Percentiles rank a stretch among this genome's conserved stretches.
These are phyloP conservation scores for Floccularia luteovirens DNA, from an alignment of 768 basidiomycete genomes.

Conservation along the genomic window DNA sequence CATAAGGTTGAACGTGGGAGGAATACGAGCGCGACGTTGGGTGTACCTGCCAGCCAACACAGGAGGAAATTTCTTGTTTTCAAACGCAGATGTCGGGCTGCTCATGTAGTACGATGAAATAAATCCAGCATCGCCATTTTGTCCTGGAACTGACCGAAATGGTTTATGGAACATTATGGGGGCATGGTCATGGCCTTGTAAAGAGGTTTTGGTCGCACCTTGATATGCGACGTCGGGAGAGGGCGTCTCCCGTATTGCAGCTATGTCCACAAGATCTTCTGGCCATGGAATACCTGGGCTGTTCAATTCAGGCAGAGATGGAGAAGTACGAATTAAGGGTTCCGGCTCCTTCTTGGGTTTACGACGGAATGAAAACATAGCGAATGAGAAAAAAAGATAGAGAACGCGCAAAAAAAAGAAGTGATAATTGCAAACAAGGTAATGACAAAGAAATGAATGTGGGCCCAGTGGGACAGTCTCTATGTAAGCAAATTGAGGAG, in stretches of 20 bases:
- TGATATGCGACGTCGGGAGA: slow-evolving; percentile 32
- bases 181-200: slow-evolving; percentile 40
- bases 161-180: slow-evolving; percentile 82
- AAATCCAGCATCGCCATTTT: slow-evolving; percentile 32
- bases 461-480: neutral
- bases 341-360: slow-evolving; percentile 50
- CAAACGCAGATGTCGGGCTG: slow-evolving; percentile 55
- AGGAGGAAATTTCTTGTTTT: slow-evolving; percentile 37
- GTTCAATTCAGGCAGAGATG: slow-evolving; percentile 72
- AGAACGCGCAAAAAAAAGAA: slow-evolving; percentile 11
- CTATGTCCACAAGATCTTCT: slow-evolving; percentile 70
- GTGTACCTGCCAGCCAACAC: slow-evolving; percentile 40
- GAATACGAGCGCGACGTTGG: slow-evolving; percentile 56
- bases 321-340: slow-evolving; percentile 58
- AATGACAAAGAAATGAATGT: slow-evolving; percentile 14
- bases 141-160: slow-evolving; percentile 51
- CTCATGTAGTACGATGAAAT: slow-evolving; percentile 72
- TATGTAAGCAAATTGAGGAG: neutral
- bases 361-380: slow-evolving; percentile 75
- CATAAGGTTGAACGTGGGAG: slow-evolving; percentile 86
- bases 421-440: slow-evolving; percentile 9
- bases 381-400: slow-evolving; percentile 7
- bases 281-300: slow-evolving; percentile 82
- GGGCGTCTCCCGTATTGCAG: slow-evolving; percentile 47
- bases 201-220: slow-evolving; percentile 69